These are phyloP conservation scores for Penicillium robsamsonii DNA, from an alignment of 495 filamentous ascomycete genomes.

Conservation along the genomic window DNA sequence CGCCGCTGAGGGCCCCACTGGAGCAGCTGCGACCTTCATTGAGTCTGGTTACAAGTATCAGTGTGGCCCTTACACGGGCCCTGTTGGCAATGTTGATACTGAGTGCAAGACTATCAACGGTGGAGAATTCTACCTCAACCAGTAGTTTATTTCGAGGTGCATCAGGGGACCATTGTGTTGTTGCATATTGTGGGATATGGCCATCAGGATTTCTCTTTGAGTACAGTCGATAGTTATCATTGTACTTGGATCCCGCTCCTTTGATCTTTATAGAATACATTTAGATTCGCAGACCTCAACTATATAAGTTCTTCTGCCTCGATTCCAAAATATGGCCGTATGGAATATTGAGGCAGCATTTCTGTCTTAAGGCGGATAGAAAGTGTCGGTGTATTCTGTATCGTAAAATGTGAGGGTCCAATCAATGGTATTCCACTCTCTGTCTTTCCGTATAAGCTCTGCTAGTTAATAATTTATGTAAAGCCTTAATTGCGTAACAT, in stretches of 20 bases:
- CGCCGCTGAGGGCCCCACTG: background rate
- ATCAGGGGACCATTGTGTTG: background rate
- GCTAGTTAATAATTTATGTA: too few relatives aligned
- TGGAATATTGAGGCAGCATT: too few relatives aligned
- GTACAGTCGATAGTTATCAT: background rate
- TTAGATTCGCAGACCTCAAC: too few relatives aligned
- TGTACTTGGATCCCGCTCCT: background rate
- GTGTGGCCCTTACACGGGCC: conserved; percentile 6
- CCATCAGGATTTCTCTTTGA: background rate
- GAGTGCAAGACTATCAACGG: conserved; percentile 8
- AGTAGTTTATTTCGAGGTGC: background rate
- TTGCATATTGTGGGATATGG: background rate
- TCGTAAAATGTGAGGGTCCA: too few relatives aligned
- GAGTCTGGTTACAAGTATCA: conserved; percentile 3
- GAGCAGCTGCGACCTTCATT: background rate
- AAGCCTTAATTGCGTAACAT: too few relatives aligned
- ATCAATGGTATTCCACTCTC: too few relatives aligned
- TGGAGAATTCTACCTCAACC: conserved; percentile 1
- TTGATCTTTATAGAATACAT: too few relatives aligned
- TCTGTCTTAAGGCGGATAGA: too few relatives aligned
- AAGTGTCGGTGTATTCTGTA: too few relatives aligned
- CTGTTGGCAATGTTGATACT: background rate
- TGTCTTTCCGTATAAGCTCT: too few relatives aligned
- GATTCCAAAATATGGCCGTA: too few relatives aligned
- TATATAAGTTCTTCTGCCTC: too few relatives aligned